Evolutionary conservation across 2,329 filamentous ascomycete genomes (phyloP).

Genomic region (Fusarium sp.): DNA sequence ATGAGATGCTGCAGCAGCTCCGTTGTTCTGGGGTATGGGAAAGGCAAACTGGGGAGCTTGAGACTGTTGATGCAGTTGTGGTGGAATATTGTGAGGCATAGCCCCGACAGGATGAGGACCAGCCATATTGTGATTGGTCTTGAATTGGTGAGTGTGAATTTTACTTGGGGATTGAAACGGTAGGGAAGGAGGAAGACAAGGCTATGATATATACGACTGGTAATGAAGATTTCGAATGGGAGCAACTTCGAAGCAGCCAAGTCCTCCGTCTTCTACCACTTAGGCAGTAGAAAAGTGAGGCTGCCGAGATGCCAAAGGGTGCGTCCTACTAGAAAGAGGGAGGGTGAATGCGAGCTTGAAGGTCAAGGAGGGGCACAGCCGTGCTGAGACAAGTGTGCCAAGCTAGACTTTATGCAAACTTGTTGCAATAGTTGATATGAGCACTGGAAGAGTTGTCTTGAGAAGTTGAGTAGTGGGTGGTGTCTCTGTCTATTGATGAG

Average conservation of each 20-base stretch:
- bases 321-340: conserved; percentile 32
- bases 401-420: neutral
- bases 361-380: conserved; percentile 16
- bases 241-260: neutral
- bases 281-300: conserved; percentile 34
- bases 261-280: neutral
- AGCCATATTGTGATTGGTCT: conserved; percentile 30
- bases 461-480: neutral
- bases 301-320: conserved; percentile 35
- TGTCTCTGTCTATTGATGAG: conserved; percentile 6
- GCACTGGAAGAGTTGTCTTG: conserved; percentile 1
- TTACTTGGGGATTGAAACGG: conserved; percentile 3
- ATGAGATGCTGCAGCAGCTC: conserved; percentile 13
- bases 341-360: conserved; percentile 30
- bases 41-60: conserved; percentile 10
- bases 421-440: conserved; percentile 6
- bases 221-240: neutral
- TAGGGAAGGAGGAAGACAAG: conserved; percentile 10
- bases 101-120: conserved; percentile 5
- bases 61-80: conserved; percentile 17
- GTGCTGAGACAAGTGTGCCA: conserved; percentile 13
- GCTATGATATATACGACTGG: conserved; percentile 37
- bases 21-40: conserved; percentile 10
- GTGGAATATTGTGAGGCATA: conserved; percentile 23
- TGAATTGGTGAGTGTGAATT: conserved; percentile 6